phyloP scores from a whole-genome alignment of 2,329 filamentous ascomycete species.

The Exophiala dermatitidis region DNA sequence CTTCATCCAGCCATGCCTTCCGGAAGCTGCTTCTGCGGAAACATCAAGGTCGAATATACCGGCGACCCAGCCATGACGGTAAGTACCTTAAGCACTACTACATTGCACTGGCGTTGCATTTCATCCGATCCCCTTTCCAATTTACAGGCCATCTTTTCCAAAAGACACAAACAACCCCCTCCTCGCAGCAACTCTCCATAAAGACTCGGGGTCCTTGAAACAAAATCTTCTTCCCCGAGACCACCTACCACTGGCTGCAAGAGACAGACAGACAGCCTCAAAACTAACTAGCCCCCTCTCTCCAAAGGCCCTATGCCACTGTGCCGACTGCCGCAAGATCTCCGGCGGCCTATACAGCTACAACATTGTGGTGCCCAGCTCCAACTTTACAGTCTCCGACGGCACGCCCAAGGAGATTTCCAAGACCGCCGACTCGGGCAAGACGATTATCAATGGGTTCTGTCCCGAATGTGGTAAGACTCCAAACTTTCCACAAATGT shows the following conservation, averaged over 20 bases:
- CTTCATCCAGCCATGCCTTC: slow-evolving; percentile 22
- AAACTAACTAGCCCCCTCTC: neutral
- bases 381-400: slow-evolving; percentile 28
- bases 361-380: slow-evolving; percentile 30
- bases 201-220: too few species aligned
- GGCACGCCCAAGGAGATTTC: slow-evolving; percentile 33
- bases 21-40: slow-evolving; percentile 35
- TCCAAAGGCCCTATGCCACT: slow-evolving; percentile 34
- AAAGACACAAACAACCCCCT: too few species aligned
- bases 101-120: too few species aligned
- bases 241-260: too few species aligned
- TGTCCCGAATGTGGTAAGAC: slow-evolving; percentile 33
- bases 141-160: neutral
- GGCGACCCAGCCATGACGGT: slow-evolving; percentile 31
- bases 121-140: neutral
- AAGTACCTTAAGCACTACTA: slow-evolving; percentile 13
- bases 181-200: too few species aligned
- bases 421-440: slow-evolving; percentile 34
- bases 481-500: neutral
- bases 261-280: too few species aligned
- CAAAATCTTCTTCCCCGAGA: too few species aligned
- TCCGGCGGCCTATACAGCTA: slow-evolving; percentile 31
- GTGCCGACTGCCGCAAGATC: slow-evolving; percentile 36
- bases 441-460: slow-evolving; percentile 33
- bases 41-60: slow-evolving; percentile 32